These are phyloP conservation scores for Pseudonitzschia multiseries DNA, from an alignment of 108 stramenopile species.

Conservation along the genomic window DNA sequence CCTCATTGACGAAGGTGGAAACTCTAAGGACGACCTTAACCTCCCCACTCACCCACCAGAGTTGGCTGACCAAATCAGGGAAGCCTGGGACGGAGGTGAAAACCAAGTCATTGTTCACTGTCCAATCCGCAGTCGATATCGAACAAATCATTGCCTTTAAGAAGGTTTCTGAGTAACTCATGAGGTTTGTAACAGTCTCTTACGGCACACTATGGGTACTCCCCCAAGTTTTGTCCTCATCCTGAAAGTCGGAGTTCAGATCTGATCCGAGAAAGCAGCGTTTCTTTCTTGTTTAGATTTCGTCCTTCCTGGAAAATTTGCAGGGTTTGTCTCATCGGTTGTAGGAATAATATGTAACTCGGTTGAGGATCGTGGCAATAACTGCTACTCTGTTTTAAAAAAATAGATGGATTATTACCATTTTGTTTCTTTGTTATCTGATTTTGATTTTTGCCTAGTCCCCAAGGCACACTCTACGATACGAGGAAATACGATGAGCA, in stretches of 20 bases:
- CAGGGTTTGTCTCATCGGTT: not conserved
- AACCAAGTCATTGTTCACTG: constrained; percentile 81
- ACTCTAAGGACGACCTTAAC: constrained; percentile 97
- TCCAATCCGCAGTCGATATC: constrained; percentile 88
- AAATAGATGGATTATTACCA: not conserved
- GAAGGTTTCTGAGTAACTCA: constrained; percentile 60
- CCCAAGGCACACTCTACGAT: too few species aligned
- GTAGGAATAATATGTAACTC: not conserved
- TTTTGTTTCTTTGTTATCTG: too few species aligned
- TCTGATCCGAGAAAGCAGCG: too few species aligned
- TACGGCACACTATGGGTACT: not conserved
- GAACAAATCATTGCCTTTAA: constrained; percentile 90
- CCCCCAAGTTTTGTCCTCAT: too few species aligned
- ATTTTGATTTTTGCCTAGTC: too few species aligned
- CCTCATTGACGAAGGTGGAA: constrained; percentile 96
- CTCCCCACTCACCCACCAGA: constrained; percentile 89
- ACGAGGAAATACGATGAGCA: too few species aligned
- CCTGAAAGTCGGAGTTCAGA: too few species aligned
- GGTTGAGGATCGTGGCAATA: not conserved
- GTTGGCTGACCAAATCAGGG: constrained; percentile 92
- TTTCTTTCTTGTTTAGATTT: not conserved
- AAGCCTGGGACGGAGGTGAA: constrained; percentile 91
- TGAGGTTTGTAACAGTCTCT: too few species aligned
- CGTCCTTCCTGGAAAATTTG: not conserved
- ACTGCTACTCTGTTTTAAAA: not conserved